Evolutionary conservation across 1,139 yeast species (phyloP).

Genomic region (Taiozyma sp.): DNA sequence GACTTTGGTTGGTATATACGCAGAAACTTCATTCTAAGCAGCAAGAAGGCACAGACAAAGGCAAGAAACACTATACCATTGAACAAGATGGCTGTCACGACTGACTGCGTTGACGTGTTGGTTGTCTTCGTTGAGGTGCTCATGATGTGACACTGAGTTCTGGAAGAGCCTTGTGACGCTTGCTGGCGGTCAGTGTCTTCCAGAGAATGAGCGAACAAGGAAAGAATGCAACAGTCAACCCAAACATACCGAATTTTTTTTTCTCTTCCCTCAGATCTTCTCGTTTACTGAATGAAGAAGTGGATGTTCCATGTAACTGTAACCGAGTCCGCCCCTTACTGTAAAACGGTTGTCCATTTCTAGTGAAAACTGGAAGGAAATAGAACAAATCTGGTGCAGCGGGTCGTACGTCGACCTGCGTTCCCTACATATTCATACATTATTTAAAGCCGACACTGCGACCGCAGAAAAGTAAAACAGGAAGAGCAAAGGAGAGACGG

Average conservation of each 20-base stretch:
- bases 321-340: not conserved
- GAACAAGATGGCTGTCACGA: conserved; percentile 51
- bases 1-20: conserved; percentile 69
- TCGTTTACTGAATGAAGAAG: not conserved
- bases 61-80: conserved; percentile 49
- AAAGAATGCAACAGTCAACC: not conserved
- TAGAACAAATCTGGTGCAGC: not conserved
- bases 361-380: not conserved
- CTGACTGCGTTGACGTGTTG: conserved; percentile 56
- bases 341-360: not conserved
- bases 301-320: not conserved
- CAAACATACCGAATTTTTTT: not conserved
- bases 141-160: not conserved
- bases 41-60: conserved; percentile 47
- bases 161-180: not conserved
- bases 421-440: not conserved
- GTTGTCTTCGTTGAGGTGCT: conserved; percentile 8
- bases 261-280: not conserved
- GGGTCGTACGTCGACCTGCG: not conserved
- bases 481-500: not conserved
- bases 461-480: no score
- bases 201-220: not conserved
- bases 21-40: conserved; percentile 48
- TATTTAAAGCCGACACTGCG: not conserved
- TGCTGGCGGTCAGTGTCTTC: not conserved